Percentiles rank a stretch among this genome's conserved stretches.
phyloP scores from a whole-genome alignment of 176 grass and related monocot genomes.

The Melocanna baccifera region DNA sequence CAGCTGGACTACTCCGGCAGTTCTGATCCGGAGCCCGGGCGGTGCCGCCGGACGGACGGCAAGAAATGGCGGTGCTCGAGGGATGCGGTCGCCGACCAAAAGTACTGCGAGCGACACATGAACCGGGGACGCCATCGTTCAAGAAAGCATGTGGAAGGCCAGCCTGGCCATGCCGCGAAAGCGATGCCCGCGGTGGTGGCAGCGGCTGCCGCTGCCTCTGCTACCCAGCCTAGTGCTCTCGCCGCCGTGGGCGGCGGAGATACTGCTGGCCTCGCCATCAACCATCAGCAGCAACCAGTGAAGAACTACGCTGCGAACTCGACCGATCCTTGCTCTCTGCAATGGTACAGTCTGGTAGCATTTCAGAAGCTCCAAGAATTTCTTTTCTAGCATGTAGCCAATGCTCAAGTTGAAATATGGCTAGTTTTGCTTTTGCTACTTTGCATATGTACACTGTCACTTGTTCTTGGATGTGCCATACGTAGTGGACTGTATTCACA shows the following conservation, averaged over 20 bases:
- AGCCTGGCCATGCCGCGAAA: conserved; percentile 86
- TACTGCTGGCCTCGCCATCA: conserved; percentile 27
- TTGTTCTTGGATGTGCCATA: not conserved
- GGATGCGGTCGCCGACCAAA: conserved; percentile 95
- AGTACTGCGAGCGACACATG: conserved; percentile 99
- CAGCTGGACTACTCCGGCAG: conserved; percentile 84
- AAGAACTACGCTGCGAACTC: conserved; percentile 36
- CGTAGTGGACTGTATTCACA: not conserved
- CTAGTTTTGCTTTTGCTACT: not conserved
- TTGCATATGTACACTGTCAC: not conserved
- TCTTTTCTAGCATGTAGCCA: not conserved
- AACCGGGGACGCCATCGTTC: conserved; percentile 99
- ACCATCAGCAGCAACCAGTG: conserved; percentile 35
- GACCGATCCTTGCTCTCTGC: conserved; percentile 43
- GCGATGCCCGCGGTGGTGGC: conserved; percentile 49
- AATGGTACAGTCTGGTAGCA: conserved; percentile 34
- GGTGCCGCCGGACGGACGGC: conserved; percentile 92
- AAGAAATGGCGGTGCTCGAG: conserved; percentile 99
- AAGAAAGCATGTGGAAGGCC: conserved; percentile 99
- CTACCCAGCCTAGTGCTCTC: conserved; percentile 47
- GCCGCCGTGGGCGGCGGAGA: conserved; percentile 27
- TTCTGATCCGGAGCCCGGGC: conserved; percentile 83
- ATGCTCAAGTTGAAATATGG: not conserved
- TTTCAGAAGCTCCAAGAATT: not conserved
- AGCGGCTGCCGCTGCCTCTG: conserved; percentile 25